Conservation (phyloP, 805 yeast species). For the Komagataella mondaviorum region DNA sequence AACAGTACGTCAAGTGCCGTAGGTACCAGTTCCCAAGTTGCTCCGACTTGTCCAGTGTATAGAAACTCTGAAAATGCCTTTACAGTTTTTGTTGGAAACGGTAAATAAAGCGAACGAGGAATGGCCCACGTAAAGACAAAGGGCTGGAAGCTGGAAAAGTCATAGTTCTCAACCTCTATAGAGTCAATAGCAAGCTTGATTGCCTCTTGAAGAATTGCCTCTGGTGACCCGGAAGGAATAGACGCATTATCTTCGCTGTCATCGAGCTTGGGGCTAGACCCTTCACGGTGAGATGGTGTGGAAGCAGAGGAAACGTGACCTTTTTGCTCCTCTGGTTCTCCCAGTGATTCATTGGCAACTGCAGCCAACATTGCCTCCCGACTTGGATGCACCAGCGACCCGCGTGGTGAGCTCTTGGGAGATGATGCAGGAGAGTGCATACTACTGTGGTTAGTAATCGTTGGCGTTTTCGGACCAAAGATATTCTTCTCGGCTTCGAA, state of each 20-base stretch:
- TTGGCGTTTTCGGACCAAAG: background rate
- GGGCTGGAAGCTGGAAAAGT: background rate
- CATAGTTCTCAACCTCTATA: background rate
- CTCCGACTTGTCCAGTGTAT: slow-evolving; percentile 70
- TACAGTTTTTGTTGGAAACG: slow-evolving; percentile 48
- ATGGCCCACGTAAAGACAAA: slow-evolving; percentile 11
- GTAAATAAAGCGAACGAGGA: slow-evolving; percentile 59
- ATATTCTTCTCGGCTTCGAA: background rate
- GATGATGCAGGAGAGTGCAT: background rate
- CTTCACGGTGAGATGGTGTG: background rate
- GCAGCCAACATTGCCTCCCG: background rate
- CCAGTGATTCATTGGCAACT: background rate
- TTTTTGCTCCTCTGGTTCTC: background rate
- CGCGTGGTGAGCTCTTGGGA: background rate
- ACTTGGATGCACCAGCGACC: background rate
- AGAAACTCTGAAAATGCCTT: slow-evolving; percentile 59
- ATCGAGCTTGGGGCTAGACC: background rate
- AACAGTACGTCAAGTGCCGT: slow-evolving; percentile 51
- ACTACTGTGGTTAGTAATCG: background rate
- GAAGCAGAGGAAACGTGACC: background rate
- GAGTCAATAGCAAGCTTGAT: slow-evolving; percentile 3
- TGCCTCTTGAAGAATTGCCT: slow-evolving; percentile 1
- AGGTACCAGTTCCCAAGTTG: slow-evolving; percentile 61
- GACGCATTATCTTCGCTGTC: background rate
- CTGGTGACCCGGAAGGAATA: slow-evolving; percentile 1